These are phyloP conservation scores for Anisodus acutangulus DNA, from an alignment of 257 asterid species.

Conservation along the genomic window DNA sequence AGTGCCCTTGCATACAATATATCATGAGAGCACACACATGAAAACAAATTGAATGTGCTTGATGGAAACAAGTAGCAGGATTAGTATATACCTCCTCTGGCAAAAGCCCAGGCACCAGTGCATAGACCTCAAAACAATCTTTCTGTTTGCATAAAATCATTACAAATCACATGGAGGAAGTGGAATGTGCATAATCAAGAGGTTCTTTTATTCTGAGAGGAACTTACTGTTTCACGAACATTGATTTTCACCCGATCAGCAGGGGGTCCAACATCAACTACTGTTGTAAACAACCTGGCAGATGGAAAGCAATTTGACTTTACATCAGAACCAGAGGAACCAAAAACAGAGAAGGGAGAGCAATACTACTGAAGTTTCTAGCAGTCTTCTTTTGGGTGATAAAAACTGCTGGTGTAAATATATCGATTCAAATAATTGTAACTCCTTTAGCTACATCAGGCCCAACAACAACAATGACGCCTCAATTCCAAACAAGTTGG, in stretches of 20 bases:
- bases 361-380: neutral
- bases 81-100: conserved; percentile 76
- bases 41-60: neutral
- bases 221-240: conserved; percentile 79
- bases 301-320: conserved; percentile 21
- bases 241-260: conserved; percentile 97
- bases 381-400: neutral
- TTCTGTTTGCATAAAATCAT: conserved; percentile 51
- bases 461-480: too few relatives aligned
- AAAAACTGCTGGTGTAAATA: neutral
- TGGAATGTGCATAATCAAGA: neutral
- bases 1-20: neutral
- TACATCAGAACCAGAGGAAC: conserved; percentile 24
- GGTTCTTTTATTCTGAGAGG: conserved; percentile 11
- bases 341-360: neutral
- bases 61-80: neutral
- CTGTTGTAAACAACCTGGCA: conserved; percentile 64
- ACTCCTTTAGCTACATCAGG: too few relatives aligned
- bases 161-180: neutral
- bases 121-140: conserved; percentile 87
- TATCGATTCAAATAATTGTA: neutral
- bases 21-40: neutral
- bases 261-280: conserved; percentile 86
- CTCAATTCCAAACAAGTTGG: too few relatives aligned
- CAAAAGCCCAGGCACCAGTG: conserved; percentile 84